These are phyloP conservation scores for Glaciozyma antarctica DNA, from an alignment of 768 basidiomycete species.

Conservation along the genomic window DNA sequence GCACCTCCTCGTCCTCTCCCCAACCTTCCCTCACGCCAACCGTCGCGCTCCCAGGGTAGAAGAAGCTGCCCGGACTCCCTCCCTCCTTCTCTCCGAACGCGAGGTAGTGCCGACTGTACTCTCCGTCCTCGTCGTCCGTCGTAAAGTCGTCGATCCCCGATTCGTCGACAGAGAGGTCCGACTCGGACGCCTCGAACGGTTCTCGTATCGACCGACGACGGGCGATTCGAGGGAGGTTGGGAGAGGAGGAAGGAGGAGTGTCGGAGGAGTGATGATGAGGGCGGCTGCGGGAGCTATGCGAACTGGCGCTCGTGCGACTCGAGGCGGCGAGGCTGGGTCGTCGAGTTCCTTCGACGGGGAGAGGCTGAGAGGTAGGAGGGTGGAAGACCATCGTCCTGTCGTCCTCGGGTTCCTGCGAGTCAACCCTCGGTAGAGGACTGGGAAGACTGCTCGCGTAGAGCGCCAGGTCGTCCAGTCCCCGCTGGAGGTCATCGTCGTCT, in stretches of 20 bases:
- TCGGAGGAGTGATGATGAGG: background rate
- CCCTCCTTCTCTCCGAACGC: background rate
- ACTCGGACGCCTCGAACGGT: slow-evolving; percentile 3
- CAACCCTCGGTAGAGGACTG: slow-evolving; percentile 6
- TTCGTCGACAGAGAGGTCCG: slow-evolving; percentile 39
- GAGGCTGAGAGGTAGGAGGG: background rate
- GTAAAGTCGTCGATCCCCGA: slow-evolving; percentile 38
- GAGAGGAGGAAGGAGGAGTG: background rate
- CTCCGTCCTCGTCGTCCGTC: slow-evolving; percentile 44
- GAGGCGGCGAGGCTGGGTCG: background rate
- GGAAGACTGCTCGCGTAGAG: slow-evolving; percentile 17
- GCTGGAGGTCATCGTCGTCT: slow-evolving; percentile 18
- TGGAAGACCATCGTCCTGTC: background rate
- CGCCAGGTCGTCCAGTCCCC: slow-evolving; percentile 12
- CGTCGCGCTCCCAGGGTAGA: background rate
- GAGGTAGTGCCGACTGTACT: slow-evolving; percentile 13
- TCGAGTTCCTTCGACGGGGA: background rate
- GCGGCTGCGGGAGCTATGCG: too few relatives aligned
- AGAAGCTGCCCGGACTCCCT: background rate
- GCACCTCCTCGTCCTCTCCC: slow-evolving; percentile 46
- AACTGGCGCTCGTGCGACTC: slow-evolving; percentile 2
- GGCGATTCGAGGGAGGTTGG: background rate
- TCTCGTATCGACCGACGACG: background rate
- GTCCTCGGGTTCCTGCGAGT: background rate
- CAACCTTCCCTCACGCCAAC: slow-evolving; percentile 43